Evolutionary conservation across 2,329 filamentous ascomycete genomes (phyloP).

Genomic region (Microascus cirrosus): DNA sequence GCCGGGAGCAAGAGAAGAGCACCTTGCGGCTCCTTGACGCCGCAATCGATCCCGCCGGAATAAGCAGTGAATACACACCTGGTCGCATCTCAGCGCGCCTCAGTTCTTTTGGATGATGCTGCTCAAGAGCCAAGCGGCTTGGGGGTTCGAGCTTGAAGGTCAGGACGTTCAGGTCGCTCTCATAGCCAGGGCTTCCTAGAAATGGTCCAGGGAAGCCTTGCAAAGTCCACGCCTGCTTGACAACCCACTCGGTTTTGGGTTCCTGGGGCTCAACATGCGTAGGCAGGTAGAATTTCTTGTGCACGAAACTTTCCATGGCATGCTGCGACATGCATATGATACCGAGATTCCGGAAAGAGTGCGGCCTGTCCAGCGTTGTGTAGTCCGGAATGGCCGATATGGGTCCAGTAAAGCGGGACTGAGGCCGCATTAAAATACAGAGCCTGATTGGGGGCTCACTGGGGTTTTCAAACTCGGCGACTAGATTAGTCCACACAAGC

Average conservation of each 20-base stretch:
- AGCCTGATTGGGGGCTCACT: background rate
- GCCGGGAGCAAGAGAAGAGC: background rate
- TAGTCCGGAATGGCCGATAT: background rate
- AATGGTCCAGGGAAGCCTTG: background rate
- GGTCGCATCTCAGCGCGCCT: background rate
- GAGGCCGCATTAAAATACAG: background rate
- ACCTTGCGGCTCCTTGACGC: background rate
- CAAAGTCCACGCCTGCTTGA: background rate
- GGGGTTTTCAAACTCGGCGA: background rate
- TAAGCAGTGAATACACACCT: background rate
- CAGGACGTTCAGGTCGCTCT: background rate
- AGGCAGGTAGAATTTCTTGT: background rate
- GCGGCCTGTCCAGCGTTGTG: background rate
- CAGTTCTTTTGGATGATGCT: background rate
- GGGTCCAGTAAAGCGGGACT: background rate
- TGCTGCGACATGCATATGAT: background rate
- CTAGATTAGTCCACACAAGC: background rate
- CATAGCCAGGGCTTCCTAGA: background rate
- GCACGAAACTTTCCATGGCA: background rate
- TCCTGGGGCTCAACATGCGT: background rate
- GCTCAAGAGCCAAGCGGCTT: background rate
- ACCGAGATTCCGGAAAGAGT: background rate
- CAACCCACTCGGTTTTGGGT: background rate
- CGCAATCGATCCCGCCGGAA: background rate
- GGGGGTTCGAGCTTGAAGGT: background rate